These are phyloP conservation scores for Epichloe elymi DNA, from an alignment of 2,329 filamentous ascomycete species.

Conservation along the genomic window DNA sequence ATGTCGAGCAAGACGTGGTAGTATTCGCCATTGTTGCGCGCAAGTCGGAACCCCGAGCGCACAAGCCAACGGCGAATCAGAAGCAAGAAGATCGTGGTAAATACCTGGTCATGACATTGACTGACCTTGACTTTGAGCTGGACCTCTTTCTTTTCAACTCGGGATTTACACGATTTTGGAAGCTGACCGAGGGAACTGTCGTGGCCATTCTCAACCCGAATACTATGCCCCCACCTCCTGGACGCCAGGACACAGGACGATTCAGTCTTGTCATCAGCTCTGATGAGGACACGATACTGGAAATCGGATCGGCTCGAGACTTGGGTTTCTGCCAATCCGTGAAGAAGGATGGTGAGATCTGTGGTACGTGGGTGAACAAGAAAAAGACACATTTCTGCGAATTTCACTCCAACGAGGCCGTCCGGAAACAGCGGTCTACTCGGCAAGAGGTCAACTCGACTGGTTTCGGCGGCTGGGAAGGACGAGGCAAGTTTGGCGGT, in stretches of 20 bases:
- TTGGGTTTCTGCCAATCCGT: conserved; percentile 77
- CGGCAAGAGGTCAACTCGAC: conserved; percentile 72
- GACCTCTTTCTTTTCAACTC: conserved; percentile 87
- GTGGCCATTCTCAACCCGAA: conserved; percentile 84
- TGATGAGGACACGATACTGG: conserved; percentile 77
- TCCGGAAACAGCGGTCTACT: conserved; percentile 51
- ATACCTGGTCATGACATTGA: conserved; percentile 84
- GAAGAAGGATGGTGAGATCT: conserved; percentile 72
- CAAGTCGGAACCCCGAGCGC: conserved; percentile 67
- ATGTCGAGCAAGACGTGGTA: conserved; percentile 77
- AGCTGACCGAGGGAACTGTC: conserved; percentile 79
- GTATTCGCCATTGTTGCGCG: conserved; percentile 77
- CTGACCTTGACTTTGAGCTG: conserved; percentile 80
- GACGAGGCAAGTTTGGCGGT: conserved; percentile 17
- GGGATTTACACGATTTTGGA: conserved; percentile 88
- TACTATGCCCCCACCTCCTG: conserved; percentile 74
- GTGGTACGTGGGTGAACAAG: conserved; percentile 74
- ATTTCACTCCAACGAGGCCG: conserved; percentile 73
- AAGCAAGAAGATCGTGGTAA: conserved; percentile 53
- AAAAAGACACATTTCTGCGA: conserved; percentile 85
- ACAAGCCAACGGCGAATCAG: conserved; percentile 32
- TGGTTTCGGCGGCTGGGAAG: conserved; percentile 27
- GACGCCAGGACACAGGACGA: conserved; percentile 61
- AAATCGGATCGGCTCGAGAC: conserved; percentile 74
- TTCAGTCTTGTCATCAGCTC: conserved; percentile 80